Conservation (phyloP, 1,284 basidiomycete genomes). For the Ganoderma lingzhi region DNA sequence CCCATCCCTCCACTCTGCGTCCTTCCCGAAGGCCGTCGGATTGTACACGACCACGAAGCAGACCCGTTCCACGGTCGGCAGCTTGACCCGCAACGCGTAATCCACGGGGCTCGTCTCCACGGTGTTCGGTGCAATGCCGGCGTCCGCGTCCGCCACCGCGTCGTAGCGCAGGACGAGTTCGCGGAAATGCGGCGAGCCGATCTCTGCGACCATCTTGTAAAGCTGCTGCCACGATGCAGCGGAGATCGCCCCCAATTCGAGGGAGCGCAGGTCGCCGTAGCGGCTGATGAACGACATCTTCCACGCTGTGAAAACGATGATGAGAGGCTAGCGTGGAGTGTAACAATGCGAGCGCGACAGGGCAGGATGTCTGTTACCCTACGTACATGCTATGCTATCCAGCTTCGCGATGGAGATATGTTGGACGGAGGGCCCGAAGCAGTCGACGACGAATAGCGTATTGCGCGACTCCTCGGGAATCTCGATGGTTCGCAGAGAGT, state of each 20-base stretch:
- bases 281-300: constrained; percentile 6
- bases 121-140: not conserved
- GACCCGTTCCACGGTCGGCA: not conserved
- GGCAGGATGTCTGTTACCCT: not conserved
- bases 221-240: constrained; percentile 3
- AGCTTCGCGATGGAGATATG: constrained; percentile 2
- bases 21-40: not conserved
- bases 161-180: constrained; percentile 12
- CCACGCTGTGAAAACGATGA: not conserved
- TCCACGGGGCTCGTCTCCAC: constrained; percentile 9
- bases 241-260: constrained; percentile 1
- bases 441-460: not conserved
- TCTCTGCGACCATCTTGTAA: constrained; percentile 11
- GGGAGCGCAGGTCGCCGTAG: constrained; percentile 1
- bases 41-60: constrained; percentile 6
- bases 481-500: constrained; percentile 5
- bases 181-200: constrained; percentile 4
- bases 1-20: not conserved
- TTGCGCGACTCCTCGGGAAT: constrained; percentile 4
- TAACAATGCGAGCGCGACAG: not conserved
- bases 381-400: not conserved
- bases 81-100: not conserved
- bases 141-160: constrained; percentile 5
- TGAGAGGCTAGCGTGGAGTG: not conserved
- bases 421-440: constrained; percentile 8